Conservation (phyloP, 345 rosid genomes). For the Schrenkiella parvula region DNA sequence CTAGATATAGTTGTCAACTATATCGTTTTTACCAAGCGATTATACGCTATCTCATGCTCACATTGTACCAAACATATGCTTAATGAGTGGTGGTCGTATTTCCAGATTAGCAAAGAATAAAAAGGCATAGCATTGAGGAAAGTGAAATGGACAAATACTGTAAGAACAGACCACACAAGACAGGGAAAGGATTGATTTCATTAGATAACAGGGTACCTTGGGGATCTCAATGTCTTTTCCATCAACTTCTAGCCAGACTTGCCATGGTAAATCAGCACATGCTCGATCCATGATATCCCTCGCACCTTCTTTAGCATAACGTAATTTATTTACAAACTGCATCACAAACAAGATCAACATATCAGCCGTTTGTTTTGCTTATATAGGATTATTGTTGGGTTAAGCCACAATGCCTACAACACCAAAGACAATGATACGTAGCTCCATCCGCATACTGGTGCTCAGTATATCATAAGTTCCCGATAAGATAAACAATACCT, state of each 20-base stretch:
- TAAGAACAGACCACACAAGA: constrained; percentile 3
- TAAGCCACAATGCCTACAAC: not conserved
- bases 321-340: constrained; percentile 83
- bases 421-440: not conserved
- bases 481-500: constrained; percentile 38
- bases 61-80: not conserved
- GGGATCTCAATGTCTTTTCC: constrained; percentile 73
- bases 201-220: constrained; percentile 41
- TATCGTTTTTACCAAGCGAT: not conserved
- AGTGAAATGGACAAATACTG: not conserved
- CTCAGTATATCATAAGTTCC: not conserved
- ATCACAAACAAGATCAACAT: constrained; percentile 12
- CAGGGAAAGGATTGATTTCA: not conserved
- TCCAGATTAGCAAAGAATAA: constrained; percentile 4
- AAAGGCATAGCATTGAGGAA: not conserved
- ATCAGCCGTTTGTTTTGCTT: not conserved
- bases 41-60: not conserved
- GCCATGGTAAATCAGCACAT: constrained; percentile 84
- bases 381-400: not conserved
- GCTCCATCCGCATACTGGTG: not conserved
- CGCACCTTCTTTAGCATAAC: constrained; percentile 87
- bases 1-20: not conserved
- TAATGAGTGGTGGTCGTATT: not conserved
- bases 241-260: constrained; percentile 86
- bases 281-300: constrained; percentile 87